Evolutionary conservation across 768 basidiomycete species (phyloP), one percentile per base, ranked within the genome.

Genomic region (Trametes coccinea): DNA sequence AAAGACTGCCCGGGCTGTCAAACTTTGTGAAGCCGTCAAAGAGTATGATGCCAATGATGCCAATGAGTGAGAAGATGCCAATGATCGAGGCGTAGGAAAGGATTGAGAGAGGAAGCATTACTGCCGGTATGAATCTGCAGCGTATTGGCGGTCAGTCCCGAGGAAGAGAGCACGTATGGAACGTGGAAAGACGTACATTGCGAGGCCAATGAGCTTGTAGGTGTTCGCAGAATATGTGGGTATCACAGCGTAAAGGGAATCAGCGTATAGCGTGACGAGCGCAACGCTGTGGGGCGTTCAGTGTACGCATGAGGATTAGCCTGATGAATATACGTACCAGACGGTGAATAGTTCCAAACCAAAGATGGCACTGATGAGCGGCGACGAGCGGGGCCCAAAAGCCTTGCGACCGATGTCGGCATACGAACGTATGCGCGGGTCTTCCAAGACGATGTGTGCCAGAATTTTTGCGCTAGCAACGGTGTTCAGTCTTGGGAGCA

Each of bases 321-420:
- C 5, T 11, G 34, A 27, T 33, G 8, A 6, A 31, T 48, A 33
- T 11, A 69, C 79, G 30, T 55, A 90, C 90, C 88, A 84, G 29
- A 96, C 81, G 40, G 92, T 85, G 70, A 96, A 95, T 7, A 94
- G 73, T 72, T 97, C 95, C 8, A 95, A 77, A 65, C 92, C 93
- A 72, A 97, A 96, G 64, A 96, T 78, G 6, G 80, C 55, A 64
- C 84, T 86, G 54, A 91, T 88, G 30, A 89, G 66, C 0, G 84
- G 75, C 33, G 83, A 86, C 0, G 88, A 89, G 47, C 80, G 80
- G 7, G 82, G 80, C 1, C 95, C 95, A 73, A 95, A 96, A 1
- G 95, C 94, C 69, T 90, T 93, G 60, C 84, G 81, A 30, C 90
- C 93, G 63, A 97, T 90, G 69, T 98, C 95, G 3, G 92, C 84